Percentiles rank a stretch among this genome's conserved stretches.
These are phyloP conservation scores for Laburnicola sp. DNA, from an alignment of 2,329 filamentous ascomycete species.

Conservation along the genomic window DNA sequence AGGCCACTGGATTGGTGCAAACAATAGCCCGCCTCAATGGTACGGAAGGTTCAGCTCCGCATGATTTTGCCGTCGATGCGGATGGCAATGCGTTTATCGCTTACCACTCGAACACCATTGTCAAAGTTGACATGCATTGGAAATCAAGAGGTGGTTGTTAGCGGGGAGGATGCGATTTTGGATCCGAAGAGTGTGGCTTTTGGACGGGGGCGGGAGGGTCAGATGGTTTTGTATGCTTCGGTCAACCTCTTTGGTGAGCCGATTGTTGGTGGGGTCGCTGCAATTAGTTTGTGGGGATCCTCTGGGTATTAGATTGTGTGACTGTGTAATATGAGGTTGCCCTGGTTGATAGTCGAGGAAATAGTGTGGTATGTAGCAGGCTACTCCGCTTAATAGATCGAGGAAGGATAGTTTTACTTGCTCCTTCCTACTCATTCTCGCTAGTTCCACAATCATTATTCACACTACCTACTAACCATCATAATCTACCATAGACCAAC, in stretches of 20 bases:
- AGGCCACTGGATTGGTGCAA: neutral
- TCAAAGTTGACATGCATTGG: neutral
- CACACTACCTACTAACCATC: no score
- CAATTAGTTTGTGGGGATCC: neutral
- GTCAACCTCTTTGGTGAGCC: neutral
- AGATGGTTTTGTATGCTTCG: neutral
- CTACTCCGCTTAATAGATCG: no score
- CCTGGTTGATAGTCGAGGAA: no score
- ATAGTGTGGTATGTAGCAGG: no score
- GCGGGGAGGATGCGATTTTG: neutral
- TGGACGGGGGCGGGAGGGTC: neutral
- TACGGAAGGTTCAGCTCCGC: neutral
- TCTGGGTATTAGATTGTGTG: no score
- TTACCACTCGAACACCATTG: conserved; percentile 1
- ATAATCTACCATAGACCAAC: no score
- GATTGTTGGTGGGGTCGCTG: neutral
- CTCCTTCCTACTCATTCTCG: no score
- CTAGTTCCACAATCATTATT: no score
- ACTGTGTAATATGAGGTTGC: no score
- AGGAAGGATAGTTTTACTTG: no score
- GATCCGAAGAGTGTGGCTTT: conserved; percentile 7
- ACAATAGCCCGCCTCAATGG: neutral
- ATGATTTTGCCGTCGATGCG: conserved; percentile 11
- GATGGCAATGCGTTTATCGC: conserved; percentile 6
- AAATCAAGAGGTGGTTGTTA: neutral